phyloP scores from a whole-genome alignment of 306 rosid genomes.

The Prunus kanzakura region DNA sequence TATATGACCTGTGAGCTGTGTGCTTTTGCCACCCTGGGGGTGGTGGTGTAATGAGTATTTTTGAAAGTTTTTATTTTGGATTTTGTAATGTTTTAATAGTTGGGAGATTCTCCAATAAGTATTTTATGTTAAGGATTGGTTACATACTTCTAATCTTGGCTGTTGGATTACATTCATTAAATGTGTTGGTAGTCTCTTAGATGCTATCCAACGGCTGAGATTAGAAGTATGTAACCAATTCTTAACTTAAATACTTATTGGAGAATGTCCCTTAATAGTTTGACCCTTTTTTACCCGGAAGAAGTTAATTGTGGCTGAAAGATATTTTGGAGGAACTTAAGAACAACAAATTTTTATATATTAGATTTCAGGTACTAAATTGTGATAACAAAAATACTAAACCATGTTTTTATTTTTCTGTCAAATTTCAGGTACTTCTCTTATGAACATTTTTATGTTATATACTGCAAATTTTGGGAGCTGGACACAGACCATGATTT shows the following conservation, averaged over 20 bases:
- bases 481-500: constrained; percentile 81
- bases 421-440: constrained; percentile 68
- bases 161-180: too few relatives aligned
- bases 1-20: too few relatives aligned
- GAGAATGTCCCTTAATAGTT: background rate
- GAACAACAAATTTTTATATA: background rate
- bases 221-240: too few relatives aligned
- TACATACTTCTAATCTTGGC: too few relatives aligned
- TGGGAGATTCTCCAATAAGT: too few relatives aligned
- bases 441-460: constrained; percentile 82
- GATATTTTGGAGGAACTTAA: background rate
- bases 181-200: too few relatives aligned
- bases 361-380: background rate
- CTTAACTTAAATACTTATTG: too few relatives aligned
- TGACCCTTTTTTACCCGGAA: background rate
- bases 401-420: background rate
- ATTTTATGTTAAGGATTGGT: too few relatives aligned
- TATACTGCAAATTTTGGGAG: constrained; percentile 90
- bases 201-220: too few relatives aligned
- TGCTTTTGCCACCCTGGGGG: too few relatives aligned
- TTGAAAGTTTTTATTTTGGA: background rate
- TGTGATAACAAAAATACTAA: background rate
- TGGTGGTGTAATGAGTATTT: background rate
- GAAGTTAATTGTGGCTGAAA: background rate
- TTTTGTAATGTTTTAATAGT: background rate